phyloP scores from a whole-genome alignment of 139 green algal genomes.

The Chlorella sp. region DNA sequence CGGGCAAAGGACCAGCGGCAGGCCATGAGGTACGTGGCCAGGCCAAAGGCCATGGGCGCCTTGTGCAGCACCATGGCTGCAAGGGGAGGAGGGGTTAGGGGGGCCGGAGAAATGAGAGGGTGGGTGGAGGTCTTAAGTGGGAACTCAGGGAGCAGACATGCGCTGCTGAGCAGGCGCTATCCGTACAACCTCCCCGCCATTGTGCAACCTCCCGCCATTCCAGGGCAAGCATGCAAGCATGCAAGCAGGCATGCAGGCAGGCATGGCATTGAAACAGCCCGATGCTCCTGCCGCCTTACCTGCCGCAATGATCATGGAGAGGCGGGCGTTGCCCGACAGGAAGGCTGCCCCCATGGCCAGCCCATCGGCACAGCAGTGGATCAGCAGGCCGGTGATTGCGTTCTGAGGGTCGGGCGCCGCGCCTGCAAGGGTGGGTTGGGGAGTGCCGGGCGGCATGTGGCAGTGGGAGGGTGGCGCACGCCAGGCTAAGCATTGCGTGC shows the following conservation, averaged over 20 bases:
- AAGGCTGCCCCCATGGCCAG: slow-evolving; percentile 66
- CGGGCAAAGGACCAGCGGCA: slow-evolving; percentile 41
- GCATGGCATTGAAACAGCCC: neutral
- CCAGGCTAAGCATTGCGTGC: no score
- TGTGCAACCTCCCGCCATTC: no score
- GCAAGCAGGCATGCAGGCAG: neutral
- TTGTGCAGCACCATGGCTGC: slow-evolving; percentile 49
- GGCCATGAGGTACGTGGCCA: slow-evolving; percentile 60
- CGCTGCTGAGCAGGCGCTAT: neutral
- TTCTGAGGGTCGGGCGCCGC: neutral
- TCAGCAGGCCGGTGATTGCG: slow-evolving; percentile 55
- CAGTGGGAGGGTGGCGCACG: no score
- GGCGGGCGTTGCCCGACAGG: slow-evolving; percentile 39
- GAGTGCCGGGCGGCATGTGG: neutral
- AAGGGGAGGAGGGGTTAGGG: neutral
- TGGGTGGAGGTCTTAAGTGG: neutral
- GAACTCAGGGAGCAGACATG: no score
- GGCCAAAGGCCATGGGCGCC: slow-evolving; percentile 66
- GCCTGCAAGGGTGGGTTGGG: neutral
- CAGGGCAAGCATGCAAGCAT: neutral
- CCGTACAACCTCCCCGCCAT: no score
- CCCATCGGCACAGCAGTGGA: slow-evolving; percentile 66
- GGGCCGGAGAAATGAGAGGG: neutral
- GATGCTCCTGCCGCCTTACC: slow-evolving; percentile 31
- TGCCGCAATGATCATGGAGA: slow-evolving; percentile 49